Conservation (phyloP, 2,329 filamentous ascomycete species). For the Botrytis tulipae region DNA sequence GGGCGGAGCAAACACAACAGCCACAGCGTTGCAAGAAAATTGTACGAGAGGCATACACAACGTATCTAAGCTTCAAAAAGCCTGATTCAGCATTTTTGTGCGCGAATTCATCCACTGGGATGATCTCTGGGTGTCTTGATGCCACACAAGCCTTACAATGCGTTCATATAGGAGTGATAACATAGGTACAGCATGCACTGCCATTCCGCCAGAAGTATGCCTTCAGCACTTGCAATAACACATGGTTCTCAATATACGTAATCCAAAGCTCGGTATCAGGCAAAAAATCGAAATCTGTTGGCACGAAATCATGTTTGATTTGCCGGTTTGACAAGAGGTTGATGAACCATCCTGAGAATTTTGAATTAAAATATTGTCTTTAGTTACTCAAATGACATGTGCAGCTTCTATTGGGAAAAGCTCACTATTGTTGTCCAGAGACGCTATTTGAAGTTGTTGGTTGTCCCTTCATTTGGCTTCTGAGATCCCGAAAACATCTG, state of each 20-base stretch:
- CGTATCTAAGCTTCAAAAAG: neutral
- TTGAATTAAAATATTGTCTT: neutral
- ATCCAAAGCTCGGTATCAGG: neutral
- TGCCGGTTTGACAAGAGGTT: no score
- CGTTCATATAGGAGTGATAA: neutral
- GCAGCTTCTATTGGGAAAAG: neutral
- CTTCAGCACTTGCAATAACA: neutral
- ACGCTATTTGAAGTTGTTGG: neutral
- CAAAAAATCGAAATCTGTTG: neutral
- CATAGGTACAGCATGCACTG: neutral
- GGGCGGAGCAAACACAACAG: neutral
- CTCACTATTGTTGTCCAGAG: neutral
- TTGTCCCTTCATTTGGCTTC: neutral
- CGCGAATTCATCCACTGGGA: neutral
- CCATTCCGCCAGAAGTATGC: neutral
- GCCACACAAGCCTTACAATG: neutral
- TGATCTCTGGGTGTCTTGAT: neutral
- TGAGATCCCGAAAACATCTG: neutral
- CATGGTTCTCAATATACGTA: neutral
- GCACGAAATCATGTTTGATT: neutral
- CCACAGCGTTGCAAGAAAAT: neutral
- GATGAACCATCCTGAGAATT: neutral
- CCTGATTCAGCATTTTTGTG: neutral
- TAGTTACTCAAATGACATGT: neutral
- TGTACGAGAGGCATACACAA: neutral